Conservation (phyloP, 371 early-diverging fungal species). For the Rhizopus stolonifer region DNA sequence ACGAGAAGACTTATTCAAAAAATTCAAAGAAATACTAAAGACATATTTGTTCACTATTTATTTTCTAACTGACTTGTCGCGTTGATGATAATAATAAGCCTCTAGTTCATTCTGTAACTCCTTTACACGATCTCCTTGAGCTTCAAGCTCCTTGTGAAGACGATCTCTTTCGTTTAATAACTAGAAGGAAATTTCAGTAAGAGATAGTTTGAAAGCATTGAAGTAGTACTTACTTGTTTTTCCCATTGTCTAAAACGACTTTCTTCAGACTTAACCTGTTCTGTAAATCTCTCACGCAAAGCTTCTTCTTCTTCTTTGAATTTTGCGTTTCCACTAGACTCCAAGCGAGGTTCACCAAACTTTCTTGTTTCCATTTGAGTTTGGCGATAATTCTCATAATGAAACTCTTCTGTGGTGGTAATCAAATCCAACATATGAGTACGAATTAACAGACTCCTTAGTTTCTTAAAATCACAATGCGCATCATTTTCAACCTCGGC, state of each 20-base stretch:
- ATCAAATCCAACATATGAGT: constrained; percentile 95
- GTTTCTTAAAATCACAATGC: constrained; percentile 91
- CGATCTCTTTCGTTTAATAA: constrained; percentile 94
- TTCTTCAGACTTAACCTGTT: neutral
- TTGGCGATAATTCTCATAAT: constrained; percentile 89
- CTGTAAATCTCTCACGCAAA: neutral
- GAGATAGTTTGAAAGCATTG: too few relatives aligned
- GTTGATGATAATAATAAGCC: constrained; percentile 37
- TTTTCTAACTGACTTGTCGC: constrained; percentile 5
- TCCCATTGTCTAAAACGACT: neutral
- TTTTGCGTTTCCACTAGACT: neutral
- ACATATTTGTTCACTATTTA: neutral
- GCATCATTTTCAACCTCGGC: constrained; percentile 90
- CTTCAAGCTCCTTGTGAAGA: constrained; percentile 93
- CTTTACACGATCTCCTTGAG: constrained; percentile 87
- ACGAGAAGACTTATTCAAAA: neutral
- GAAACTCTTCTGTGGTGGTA: constrained; percentile 83
- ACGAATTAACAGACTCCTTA: constrained; percentile 90
- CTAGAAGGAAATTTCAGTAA: too few relatives aligned
- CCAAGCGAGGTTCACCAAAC: constrained; percentile 74
- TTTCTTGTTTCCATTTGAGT: constrained; percentile 80
- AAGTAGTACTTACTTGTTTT: neutral
- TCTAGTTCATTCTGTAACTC: constrained; percentile 85
- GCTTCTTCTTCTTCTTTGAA: constrained; percentile 1
- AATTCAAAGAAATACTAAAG: neutral